Conservation (phyloP, 306 rosid genomes). For the Heteromeles arbutifolia region DNA sequence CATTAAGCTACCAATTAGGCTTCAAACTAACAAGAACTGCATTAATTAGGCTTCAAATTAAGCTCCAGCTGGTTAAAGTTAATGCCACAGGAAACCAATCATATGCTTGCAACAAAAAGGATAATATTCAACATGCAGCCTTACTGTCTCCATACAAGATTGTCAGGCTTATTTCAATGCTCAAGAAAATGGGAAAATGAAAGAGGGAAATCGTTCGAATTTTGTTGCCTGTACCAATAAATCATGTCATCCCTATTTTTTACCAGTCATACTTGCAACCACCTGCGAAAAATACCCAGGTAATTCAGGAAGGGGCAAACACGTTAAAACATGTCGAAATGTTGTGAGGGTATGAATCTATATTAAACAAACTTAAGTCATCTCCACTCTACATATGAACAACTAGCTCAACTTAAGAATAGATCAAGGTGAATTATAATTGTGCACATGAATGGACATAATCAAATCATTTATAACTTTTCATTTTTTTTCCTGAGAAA, state of each 20-base stretch:
- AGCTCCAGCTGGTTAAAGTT: neutral
- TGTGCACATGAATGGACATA: neutral
- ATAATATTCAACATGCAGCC: neutral
- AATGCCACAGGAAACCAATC: neutral
- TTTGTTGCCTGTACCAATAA: neutral
- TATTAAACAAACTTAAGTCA: neutral
- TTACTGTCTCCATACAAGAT: conserved; percentile 10
- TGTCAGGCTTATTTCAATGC: conserved; percentile 47
- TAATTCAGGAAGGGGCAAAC: conserved; percentile 4
- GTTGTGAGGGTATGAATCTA: neutral
- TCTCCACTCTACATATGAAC: neutral
- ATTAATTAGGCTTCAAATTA: neutral
- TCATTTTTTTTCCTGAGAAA: too few species aligned
- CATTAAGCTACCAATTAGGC: neutral
- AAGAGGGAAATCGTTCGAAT: conserved; percentile 1
- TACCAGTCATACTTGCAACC: conserved; percentile 77
- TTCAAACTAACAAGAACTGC: neutral
- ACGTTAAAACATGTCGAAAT: neutral
- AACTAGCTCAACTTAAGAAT: too few species aligned
- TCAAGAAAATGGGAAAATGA: conserved; percentile 12
- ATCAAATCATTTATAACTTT: neutral
- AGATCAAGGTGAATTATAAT: neutral
- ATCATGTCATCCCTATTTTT: conserved; percentile 34
- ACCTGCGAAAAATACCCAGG: conserved; percentile 46
- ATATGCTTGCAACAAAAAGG: neutral